Conservation (phyloP, 345 rosid species). For the Eucalyptus regnans region DNA sequence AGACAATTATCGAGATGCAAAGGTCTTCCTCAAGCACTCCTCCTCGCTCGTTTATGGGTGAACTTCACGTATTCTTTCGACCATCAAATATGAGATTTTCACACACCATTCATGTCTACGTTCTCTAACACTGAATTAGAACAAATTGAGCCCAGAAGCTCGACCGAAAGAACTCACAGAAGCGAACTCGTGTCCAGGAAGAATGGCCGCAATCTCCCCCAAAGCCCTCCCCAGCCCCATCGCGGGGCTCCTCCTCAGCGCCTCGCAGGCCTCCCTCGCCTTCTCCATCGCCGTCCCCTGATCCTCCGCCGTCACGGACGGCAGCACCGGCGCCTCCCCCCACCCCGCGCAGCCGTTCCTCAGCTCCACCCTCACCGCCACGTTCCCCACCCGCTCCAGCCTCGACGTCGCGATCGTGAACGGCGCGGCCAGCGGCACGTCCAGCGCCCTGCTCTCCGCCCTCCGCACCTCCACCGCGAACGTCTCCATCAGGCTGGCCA, state of each 20-base stretch:
- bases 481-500: constrained; percentile 44
- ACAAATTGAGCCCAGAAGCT: neutral
- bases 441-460: constrained; percentile 61
- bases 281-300: constrained; percentile 54
- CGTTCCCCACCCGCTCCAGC: constrained; percentile 68
- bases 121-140: neutral
- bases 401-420: constrained; percentile 82
- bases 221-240: constrained; percentile 31
- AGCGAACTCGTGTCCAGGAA: constrained; percentile 72
- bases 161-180: constrained; percentile 40
- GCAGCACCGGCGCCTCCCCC: constrained; percentile 88
- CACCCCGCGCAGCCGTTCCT: constrained; percentile 70
- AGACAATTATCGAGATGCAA: neutral
- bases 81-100: neutral
- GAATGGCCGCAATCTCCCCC: constrained; percentile 24
- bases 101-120: neutral
- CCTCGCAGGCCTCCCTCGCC: constrained; percentile 56
- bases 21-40: neutral
- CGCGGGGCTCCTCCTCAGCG: constrained; percentile 29
- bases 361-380: constrained; percentile 64
- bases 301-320: constrained; percentile 85
- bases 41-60: neutral
- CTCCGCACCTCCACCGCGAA: constrained; percentile 39
- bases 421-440: constrained; percentile 72
- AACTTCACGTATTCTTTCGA: neutral